Base-by-base conservation (phyloP, 1,139 yeast genomes). In the Magnusiomyces suaveolens region DNA sequence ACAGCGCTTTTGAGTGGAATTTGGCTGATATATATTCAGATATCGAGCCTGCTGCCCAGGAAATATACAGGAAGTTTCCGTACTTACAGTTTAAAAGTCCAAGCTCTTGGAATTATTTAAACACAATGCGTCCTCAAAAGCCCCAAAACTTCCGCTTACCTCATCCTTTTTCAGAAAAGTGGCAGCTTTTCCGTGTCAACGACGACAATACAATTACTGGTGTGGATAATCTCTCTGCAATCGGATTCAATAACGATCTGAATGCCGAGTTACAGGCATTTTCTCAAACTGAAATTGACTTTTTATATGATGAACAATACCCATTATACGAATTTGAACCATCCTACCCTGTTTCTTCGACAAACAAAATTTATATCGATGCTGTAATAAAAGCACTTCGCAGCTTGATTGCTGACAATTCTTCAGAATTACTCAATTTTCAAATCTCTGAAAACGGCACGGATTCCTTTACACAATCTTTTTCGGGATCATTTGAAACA, bases 161-260 rank as follows among this genome's bases (percentile, higher is more conserved):
- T 0, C 65, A 63, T 52, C 65, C 68, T 1, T 52, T 61, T 29
- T 51, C 59, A 2, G 72, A 69, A 48, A 65, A 63, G 38, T 69
- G 73, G 73, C 72, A 69, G 55, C 63, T 68, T 0, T 69, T 69
- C 56, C 63, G 60, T 25, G 61, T 69, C 8, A 67, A 64, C 29
- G 63, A 55, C 2, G 67, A 66, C 26, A 66, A 66, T 2, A 60
- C 61, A 2, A 59, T 69, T 14, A 60, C 60, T 16, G 69, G 64
- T 26, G 55, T 67, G 1, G 63, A 61, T 36, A 52, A 53, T 23
- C 43, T 41, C 10, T 48, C 51, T 8, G 36, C 51, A 12, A 52
- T 52, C 18, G 53, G 32, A 2, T 48, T 33, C 24, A 48, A 51
- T 39, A 33, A 41, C 20, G 57, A 52, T 21, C 20, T 41, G 12